Conservation (phyloP, 768 basidiomycete species). For the Mycena venus region DNA sequence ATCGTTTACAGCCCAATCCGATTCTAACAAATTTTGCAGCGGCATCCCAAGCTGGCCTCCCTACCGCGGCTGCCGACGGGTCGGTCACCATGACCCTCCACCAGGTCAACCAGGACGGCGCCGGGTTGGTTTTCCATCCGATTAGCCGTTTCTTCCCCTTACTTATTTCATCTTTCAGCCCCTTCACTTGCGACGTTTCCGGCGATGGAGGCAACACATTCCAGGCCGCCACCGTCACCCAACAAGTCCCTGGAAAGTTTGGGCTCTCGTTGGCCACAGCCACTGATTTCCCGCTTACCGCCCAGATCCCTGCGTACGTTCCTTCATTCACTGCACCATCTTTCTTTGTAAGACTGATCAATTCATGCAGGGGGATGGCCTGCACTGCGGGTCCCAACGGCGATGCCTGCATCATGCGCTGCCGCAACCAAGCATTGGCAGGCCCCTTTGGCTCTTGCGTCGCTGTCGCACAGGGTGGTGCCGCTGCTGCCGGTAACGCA, state of each 20-base stretch:
- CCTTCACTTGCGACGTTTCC: constrained; percentile 32
- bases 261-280: constrained; percentile 20
- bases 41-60: constrained; percentile 30
- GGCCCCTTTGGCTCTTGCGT: constrained; percentile 32
- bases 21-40: background rate
- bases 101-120: constrained; percentile 35
- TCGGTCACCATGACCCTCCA: constrained; percentile 32
- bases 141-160: background rate
- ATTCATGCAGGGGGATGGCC: constrained; percentile 14
- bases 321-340: background rate
- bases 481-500: background rate
- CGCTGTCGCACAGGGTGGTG: constrained; percentile 9
- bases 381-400: constrained; percentile 33
- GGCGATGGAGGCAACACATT: constrained; percentile 32
- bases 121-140: constrained; percentile 15
- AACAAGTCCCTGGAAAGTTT: constrained; percentile 23
- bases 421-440: constrained; percentile 22
- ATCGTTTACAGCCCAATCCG: background rate
- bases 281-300: constrained; percentile 24
- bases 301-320: constrained; percentile 31
- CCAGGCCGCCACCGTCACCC: constrained; percentile 27
- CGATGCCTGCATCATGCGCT: constrained; percentile 34
- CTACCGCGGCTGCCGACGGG: constrained; percentile 29
- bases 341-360: background rate
- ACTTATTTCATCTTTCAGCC: background rate